phyloP scores from a whole-genome alignment of 2,329 filamentous ascomycete genomes.

The Fonsecaea erecta region DNA sequence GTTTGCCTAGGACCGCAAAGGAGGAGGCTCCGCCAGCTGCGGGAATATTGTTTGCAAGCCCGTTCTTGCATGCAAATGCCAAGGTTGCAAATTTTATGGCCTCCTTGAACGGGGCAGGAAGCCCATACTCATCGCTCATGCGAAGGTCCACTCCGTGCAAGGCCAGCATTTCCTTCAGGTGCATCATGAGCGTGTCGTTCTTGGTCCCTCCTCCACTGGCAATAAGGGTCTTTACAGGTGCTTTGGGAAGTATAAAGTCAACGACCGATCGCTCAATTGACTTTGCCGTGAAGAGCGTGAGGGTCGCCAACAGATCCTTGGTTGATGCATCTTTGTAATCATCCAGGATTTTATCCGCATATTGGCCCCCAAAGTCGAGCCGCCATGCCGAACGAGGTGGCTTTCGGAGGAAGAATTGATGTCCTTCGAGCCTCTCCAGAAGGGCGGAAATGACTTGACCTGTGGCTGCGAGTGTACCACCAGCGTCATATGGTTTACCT shows the following conservation, averaged over 20 bases:
- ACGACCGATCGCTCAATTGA: slow-evolving; percentile 37
- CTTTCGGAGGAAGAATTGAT: slow-evolving; percentile 39
- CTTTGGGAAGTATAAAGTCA: slow-evolving; percentile 39
- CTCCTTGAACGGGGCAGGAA: slow-evolving; percentile 43
- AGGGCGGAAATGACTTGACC: slow-evolving; percentile 36
- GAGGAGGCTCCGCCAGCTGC: slow-evolving; percentile 39
- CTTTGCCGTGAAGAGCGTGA: slow-evolving; percentile 37
- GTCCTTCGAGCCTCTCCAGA: slow-evolving; percentile 34
- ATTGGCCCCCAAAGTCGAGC: slow-evolving; percentile 40
- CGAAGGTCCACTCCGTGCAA: slow-evolving; percentile 33
- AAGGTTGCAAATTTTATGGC: slow-evolving; percentile 43
- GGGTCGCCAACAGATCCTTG: slow-evolving; percentile 38
- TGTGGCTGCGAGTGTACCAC: slow-evolving; percentile 39
- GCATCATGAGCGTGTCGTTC: slow-evolving; percentile 38
- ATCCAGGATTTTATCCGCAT: slow-evolving; percentile 37
- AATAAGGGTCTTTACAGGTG: slow-evolving; percentile 33
- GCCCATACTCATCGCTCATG: slow-evolving; percentile 40
- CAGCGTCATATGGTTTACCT: slow-evolving; percentile 38
- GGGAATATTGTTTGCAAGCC: slow-evolving; percentile 42
- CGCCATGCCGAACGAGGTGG: slow-evolving; percentile 42
- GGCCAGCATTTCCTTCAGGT: slow-evolving; percentile 25
- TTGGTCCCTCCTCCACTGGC: slow-evolving; percentile 40
- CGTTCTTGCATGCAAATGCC: slow-evolving; percentile 39
- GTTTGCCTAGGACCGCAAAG: slow-evolving; percentile 41
- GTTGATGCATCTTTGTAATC: slow-evolving; percentile 32